Percentiles rank a stretch among this genome's conserved stretches.
Evolutionary conservation across 768 basidiomycete genomes (phyloP).

Genomic region (Tricholoma terreum): DNA sequence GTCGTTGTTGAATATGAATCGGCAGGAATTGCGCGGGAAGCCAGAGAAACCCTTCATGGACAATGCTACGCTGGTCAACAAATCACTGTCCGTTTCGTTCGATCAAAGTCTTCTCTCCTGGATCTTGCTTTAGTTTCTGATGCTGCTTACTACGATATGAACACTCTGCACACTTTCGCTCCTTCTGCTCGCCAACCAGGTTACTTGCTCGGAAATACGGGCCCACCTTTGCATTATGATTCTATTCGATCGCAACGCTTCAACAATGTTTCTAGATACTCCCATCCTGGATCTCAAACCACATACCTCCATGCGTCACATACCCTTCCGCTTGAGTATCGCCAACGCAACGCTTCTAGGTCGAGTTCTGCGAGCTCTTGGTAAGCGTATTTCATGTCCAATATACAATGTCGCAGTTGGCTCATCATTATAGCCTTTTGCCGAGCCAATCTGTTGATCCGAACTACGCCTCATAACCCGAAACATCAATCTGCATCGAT

Average conservation of each 20-base stretch:
- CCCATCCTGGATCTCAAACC: conserved; percentile 1
- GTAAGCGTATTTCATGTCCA: conserved; percentile 1
- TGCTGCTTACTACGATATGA: conserved; percentile 8
- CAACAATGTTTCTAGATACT: conserved; percentile 2
- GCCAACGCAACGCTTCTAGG: conserved; percentile 6
- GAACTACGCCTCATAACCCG: background rate
- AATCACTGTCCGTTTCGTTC: conserved; percentile 34
- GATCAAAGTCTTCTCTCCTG: conserved; percentile 17
- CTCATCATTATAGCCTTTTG: background rate
- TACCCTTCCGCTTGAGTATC: conserved; percentile 10
- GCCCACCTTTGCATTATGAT: conserved; percentile 7
- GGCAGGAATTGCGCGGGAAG: conserved; percentile 56
- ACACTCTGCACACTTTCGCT: conserved; percentile 12
- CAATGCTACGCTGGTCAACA: conserved; percentile 57
- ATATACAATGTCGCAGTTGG: background rate
- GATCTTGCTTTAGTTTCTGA: conserved; percentile 17
- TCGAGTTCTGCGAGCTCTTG: conserved; percentile 9
- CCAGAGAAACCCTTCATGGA: conserved; percentile 56
- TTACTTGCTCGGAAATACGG: conserved; percentile 13
- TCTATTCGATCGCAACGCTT: conserved; percentile 10
- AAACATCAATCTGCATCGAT: background rate
- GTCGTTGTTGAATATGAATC: conserved; percentile 65
- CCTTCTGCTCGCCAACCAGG: conserved; percentile 11
- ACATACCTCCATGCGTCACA: conserved; percentile 15
- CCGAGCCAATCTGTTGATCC: no score